Base-by-base conservation (phyloP, 1,284 basidiomycete species). In the Rhodofomes roseus region DNA sequence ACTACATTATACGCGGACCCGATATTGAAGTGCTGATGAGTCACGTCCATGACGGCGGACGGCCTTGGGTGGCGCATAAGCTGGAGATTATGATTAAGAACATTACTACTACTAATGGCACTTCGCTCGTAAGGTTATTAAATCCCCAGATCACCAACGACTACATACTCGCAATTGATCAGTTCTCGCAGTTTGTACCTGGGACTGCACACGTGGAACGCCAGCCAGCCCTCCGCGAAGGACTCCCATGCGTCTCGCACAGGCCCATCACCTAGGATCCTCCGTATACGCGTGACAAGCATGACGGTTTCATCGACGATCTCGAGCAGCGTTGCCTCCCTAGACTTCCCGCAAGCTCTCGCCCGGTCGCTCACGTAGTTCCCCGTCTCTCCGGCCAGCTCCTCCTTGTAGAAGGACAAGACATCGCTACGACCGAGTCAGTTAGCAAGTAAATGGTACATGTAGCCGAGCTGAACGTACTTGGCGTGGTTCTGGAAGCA, bases 351-450 rank as follows among this genome's bases (percentile, higher is more conserved):
- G 18, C 60, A 61, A 0, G 60, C 59, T 1, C 20, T 8, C 6
- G 59, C 60, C 20, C 63, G 63, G n/a, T 64, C 63, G 48, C 60
- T 58, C 27, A 64, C 51, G 29, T 60, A 59, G 25, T 58, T 64
- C 16, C 20, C 50, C 23, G 56, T 59, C 25, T 64, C 63, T 16
- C 59, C 59, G 14, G 52, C 58, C 3, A 64, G 37, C 39, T 62
- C 60, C 34, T 64, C 63, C 44, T 64, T 64, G 59, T 64, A 64
- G 57, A 64, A 64, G 2, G 63, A 64, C 22, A 64, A 25, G 39
- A 62, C 57, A 36, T 64, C 63, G 41, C 60, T 64, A 34, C 16
- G 36, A 12, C 9, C 37, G 4, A 14, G 16, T 39, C 37, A 39
- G 37, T 39, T 39, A 6, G 7, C 7, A 39, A 4, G 7, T 39